Evolutionary conservation across 306 rosid genomes (phyloP).

Genomic region (Rubus idaeus): DNA sequence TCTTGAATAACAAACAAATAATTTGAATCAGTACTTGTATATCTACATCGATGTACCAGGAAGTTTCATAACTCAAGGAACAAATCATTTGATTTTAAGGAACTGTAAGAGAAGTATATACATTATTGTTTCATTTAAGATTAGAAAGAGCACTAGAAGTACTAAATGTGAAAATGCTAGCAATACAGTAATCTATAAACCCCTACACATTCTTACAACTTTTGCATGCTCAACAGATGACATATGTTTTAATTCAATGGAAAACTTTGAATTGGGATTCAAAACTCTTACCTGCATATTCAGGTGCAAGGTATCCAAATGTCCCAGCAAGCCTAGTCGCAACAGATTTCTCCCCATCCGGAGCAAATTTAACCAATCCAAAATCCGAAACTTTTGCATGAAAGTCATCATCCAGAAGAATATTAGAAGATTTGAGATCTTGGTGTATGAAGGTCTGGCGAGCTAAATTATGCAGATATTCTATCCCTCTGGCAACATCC

Average conservation of each 20-base stretch:
- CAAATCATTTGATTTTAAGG: neutral
- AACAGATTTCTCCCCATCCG: slow-evolving; percentile 62
- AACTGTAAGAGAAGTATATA: neutral
- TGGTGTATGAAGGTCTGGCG: slow-evolving; percentile 72
- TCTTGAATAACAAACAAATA: neutral
- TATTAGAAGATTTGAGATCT: slow-evolving; percentile 85
- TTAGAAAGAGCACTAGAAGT: too few species aligned
- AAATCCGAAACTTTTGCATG: slow-evolving; percentile 84
- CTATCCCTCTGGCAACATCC: slow-evolving; percentile 83
- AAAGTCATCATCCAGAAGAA: slow-evolving; percentile 64
- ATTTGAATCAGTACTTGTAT: neutral
- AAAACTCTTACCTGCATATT: slow-evolving; percentile 61
- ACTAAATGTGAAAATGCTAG: neutral
- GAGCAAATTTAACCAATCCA: slow-evolving; percentile 84
- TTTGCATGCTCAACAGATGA: neutral
- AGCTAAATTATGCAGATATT: slow-evolving; percentile 73
- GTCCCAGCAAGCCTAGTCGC: slow-evolving; percentile 81
- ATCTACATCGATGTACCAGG: slow-evolving; percentile 15
- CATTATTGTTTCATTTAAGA: neutral
- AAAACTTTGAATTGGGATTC: neutral
- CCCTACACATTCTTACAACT: neutral
- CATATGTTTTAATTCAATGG: neutral
- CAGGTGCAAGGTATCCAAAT: slow-evolving; percentile 91
- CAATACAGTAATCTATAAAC: neutral
- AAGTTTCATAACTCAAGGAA: neutral